These are phyloP conservation scores for Colletotrichum falcatum DNA, from an alignment of 2,329 filamentous ascomycete species.

Conservation along the genomic window DNA sequence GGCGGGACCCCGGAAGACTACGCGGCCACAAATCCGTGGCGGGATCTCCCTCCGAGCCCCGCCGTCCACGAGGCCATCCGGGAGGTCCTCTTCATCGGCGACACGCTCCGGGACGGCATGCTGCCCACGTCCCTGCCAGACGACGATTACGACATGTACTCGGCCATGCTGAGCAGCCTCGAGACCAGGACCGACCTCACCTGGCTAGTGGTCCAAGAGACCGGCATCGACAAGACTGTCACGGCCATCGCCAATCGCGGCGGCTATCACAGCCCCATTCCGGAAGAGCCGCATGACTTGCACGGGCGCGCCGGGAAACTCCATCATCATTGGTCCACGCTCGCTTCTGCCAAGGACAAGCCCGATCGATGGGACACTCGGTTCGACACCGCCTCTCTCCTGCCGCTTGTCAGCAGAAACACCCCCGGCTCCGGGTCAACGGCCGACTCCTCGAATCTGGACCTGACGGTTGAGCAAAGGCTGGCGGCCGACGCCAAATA, in stretches of 20 bases:
- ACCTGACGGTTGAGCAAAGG: slow-evolving; percentile 25
- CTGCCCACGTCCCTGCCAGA: slow-evolving; percentile 29
- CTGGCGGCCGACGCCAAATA: slow-evolving; percentile 28
- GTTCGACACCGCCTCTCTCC: slow-evolving; percentile 29
- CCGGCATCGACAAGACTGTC: slow-evolving; percentile 26
- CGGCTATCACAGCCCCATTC: slow-evolving; percentile 26
- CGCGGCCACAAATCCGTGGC: slow-evolving; percentile 36
- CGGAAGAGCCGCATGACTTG: slow-evolving; percentile 36
- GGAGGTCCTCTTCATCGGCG: slow-evolving; percentile 33
- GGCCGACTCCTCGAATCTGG: background rate
- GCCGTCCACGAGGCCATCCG: slow-evolving; percentile 23
- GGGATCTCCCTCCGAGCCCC: slow-evolving; percentile 32
- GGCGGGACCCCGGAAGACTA: slow-evolving; percentile 1
- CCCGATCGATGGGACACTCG: slow-evolving; percentile 27
- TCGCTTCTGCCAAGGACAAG: slow-evolving; percentile 20
- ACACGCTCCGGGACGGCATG: slow-evolving; percentile 36
- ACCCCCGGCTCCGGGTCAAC: background rate
- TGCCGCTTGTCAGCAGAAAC: slow-evolving; percentile 1
- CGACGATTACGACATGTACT: slow-evolving; percentile 33
- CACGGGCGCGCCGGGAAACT: slow-evolving; percentile 23
- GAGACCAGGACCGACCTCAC: slow-evolving; percentile 33
- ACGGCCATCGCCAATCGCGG: slow-evolving; percentile 35
- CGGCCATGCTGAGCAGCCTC: slow-evolving; percentile 31
- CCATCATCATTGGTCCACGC: slow-evolving; percentile 21
- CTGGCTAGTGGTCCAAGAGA: slow-evolving; percentile 36